phyloP scores from a whole-genome alignment of 2,329 filamentous ascomycete species.

The Mycogone perniciosa region DNA sequence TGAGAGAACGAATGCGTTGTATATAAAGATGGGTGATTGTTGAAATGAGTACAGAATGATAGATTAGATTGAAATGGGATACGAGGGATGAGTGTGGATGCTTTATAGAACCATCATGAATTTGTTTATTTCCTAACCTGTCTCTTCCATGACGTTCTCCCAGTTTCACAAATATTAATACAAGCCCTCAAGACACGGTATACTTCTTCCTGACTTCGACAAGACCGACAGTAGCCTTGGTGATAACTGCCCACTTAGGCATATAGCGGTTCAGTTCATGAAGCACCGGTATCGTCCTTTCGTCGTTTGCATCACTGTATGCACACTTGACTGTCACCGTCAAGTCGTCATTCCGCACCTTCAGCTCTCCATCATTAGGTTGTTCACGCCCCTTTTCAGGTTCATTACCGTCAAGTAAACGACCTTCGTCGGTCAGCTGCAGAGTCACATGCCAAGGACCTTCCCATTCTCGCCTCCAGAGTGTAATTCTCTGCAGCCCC shows the following conservation, averaged over 20 bases:
- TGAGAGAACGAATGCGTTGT: conserved; percentile 21
- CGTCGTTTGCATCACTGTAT: conserved; percentile 79
- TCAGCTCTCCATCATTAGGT: conserved; percentile 14
- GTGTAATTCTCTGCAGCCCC: conserved; percentile 61
- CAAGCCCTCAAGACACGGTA: conserved; percentile 10
- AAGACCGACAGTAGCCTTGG: conserved; percentile 70
- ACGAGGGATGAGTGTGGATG: too few relatives aligned
- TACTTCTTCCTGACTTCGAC: conserved; percentile 74
- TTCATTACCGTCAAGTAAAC: neutral
- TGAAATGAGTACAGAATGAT: conserved; percentile 19
- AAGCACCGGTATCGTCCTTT: conserved; percentile 69
- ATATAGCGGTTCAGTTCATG: conserved; percentile 72
- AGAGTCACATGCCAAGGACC: conserved; percentile 62
- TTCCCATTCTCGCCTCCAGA: conserved; percentile 80
- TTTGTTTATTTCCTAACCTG: too few relatives aligned
- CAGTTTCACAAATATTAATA: neutral
- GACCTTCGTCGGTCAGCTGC: conserved; percentile 17
- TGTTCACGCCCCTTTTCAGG: neutral
- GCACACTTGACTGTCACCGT: conserved; percentile 67
- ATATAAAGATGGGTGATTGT: conserved; percentile 25
- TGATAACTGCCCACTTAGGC: conserved; percentile 72
- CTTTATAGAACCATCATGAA: too few relatives aligned
- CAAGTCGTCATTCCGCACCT: conserved; percentile 28
- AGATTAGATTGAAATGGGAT: neutral
- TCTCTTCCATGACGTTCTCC: too few relatives aligned